Conservation (phyloP, 768 basidiomycete species). For the Naematelia aurantialba region DNA sequence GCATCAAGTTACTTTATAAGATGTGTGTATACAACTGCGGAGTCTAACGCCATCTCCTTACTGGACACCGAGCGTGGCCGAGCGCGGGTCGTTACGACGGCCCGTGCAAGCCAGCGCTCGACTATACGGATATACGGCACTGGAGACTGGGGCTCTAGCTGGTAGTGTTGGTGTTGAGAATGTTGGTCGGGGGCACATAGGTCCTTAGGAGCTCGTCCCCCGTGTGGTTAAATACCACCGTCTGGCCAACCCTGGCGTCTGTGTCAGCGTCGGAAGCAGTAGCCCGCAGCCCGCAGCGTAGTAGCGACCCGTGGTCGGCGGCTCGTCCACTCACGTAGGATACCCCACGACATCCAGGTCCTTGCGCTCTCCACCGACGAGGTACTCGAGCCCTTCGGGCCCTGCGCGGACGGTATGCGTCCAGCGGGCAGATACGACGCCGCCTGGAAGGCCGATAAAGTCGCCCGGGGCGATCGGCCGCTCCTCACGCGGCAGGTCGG, state of each 20-base stretch:
- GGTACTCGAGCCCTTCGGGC: slow-evolving; percentile 9
- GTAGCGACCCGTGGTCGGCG: too few relatives aligned
- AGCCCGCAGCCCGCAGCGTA: too few relatives aligned
- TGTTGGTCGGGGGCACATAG: neutral
- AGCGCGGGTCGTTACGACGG: too few relatives aligned
- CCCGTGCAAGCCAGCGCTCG: too few relatives aligned
- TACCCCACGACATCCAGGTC: neutral
- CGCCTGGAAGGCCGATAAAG: slow-evolving; percentile 13
- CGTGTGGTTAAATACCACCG: neutral
- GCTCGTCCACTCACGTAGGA: slow-evolving; percentile 3
- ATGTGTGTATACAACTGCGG: too few relatives aligned
- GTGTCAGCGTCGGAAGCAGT: neutral
- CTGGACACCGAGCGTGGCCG: too few relatives aligned
- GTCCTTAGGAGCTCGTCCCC: neutral
- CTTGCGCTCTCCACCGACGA: slow-evolving; percentile 9
- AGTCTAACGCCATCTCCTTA: too few relatives aligned
- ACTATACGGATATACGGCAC: neutral
- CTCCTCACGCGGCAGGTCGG: neutral
- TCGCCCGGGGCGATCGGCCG: slow-evolving; percentile 3
- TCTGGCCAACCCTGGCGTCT: neutral
- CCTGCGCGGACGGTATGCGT: slow-evolving; percentile 4
- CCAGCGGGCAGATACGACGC: neutral
- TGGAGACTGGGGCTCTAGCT: neutral
- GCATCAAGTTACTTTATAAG: too few relatives aligned
- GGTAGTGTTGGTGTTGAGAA: neutral